Conservation (phyloP, 805 yeast species). For the Starmerella roubikii region DNA sequence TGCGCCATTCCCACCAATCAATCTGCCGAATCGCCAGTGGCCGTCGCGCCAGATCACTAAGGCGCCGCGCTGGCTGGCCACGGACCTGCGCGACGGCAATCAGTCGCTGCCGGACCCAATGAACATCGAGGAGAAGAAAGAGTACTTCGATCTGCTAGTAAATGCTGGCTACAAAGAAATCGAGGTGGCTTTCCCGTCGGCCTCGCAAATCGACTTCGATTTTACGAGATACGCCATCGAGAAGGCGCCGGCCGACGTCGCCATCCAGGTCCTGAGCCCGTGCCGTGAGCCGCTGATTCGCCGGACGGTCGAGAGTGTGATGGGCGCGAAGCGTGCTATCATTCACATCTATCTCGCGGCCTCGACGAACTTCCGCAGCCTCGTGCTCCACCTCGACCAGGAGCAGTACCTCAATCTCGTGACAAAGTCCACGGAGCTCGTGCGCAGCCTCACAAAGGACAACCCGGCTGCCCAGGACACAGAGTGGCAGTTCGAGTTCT, state of each 20-base stretch:
- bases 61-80: slow-evolving; percentile 72
- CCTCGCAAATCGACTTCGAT: slow-evolving; percentile 68
- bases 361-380: slow-evolving; percentile 57
- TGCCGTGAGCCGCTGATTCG: slow-evolving; percentile 61
- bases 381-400: slow-evolving; percentile 49
- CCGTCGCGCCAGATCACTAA: slow-evolving; percentile 43
- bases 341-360: slow-evolving; percentile 68
- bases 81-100: slow-evolving; percentile 74
- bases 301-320: slow-evolving; percentile 57
- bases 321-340: slow-evolving; percentile 64
- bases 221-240: slow-evolving; percentile 65
- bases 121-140: slow-evolving; percentile 66
- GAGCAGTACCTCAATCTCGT: slow-evolving; percentile 49
- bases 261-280: slow-evolving; percentile 62
- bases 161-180: slow-evolving; percentile 72
- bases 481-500: slow-evolving; percentile 61
- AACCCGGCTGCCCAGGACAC: slow-evolving; percentile 32
- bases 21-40: slow-evolving; percentile 57
- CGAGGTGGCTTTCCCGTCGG: slow-evolving; percentile 72
- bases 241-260: slow-evolving; percentile 61
- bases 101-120: slow-evolving; percentile 79
- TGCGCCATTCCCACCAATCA: slow-evolving; percentile 38
- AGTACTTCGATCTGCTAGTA: slow-evolving; percentile 51
- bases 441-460: slow-evolving; percentile 56
- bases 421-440: slow-evolving; percentile 47